Percentiles rank a stretch among this genome's conserved stretches.
phyloP scores from a whole-genome alignment of 192 early-diverging fungal genomes.

The Fimicolochytrium jonesii region DNA sequence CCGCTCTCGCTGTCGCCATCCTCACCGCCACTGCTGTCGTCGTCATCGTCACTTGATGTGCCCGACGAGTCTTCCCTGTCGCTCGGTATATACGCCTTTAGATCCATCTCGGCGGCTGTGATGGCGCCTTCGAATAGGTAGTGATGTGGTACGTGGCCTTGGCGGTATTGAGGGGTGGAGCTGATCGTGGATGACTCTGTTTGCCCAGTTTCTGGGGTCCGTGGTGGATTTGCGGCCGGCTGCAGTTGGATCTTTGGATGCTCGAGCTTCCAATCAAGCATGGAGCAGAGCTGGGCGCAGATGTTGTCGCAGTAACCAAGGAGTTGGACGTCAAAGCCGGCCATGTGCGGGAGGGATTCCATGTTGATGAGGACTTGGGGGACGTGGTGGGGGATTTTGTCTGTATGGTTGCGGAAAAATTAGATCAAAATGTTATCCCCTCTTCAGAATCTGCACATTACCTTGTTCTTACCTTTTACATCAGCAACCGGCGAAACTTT shows the following conservation, averaged over 20 bases:
- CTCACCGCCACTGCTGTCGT: not conserved
- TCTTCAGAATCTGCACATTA: not conserved
- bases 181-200: too few species aligned
- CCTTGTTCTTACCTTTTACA: constrained; percentile 60
- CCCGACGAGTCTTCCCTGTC: constrained; percentile 8
- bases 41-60: not conserved
- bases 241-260: not conserved
- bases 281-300: constrained; percentile 68
- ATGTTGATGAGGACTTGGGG: constrained; percentile 92
- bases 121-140: constrained; percentile 24
- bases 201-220: too few species aligned
- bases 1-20: not conserved
- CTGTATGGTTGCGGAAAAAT: constrained; percentile 14
- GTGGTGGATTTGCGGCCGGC: too few species aligned
- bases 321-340: constrained; percentile 81
- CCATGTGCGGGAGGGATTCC: constrained; percentile 76
- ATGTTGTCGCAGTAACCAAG: constrained; percentile 83
- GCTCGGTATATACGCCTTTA: not conserved
- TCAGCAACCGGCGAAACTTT: constrained; percentile 92
- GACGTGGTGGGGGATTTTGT: constrained; percentile 71
- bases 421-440: not conserved
- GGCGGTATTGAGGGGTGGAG: too few species aligned
- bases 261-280: constrained; percentile 70
- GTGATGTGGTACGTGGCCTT: constrained; percentile 11
- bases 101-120: constrained; percentile 1